These are phyloP conservation scores for Rubroboletus pulcherrimus DNA, from an alignment of 768 basidiomycete genomes.

Conservation along the genomic window DNA sequence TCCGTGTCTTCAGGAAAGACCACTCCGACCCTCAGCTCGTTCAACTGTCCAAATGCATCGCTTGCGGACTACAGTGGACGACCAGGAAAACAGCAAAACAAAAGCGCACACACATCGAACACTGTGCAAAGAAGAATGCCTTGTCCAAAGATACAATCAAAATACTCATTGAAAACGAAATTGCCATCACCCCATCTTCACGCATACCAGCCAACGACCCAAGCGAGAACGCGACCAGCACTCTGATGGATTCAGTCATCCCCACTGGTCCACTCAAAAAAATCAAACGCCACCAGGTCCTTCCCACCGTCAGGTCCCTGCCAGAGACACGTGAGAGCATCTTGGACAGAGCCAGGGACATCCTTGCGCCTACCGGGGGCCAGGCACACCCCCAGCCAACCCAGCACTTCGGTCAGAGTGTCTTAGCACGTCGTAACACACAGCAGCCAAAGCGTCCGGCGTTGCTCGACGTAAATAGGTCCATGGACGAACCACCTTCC, in stretches of 20 bases:
- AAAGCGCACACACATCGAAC: constrained; percentile 64
- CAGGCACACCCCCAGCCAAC: constrained; percentile 16
- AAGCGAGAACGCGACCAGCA: constrained; percentile 16
- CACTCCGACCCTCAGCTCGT: constrained; percentile 37
- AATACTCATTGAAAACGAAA: constrained; percentile 48
- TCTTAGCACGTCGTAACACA: constrained; percentile 18
- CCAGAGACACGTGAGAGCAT: constrained; percentile 44
- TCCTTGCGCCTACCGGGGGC: constrained; percentile 26
- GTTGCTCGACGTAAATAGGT: neutral
- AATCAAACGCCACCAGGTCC: constrained; percentile 34
- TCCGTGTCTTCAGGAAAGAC: constrained; percentile 4
- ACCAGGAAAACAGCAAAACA: constrained; percentile 56
- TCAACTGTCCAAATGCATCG: constrained; percentile 54
- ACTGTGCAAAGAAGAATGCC: constrained; percentile 61
- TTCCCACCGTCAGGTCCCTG: constrained; percentile 45
- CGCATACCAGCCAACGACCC: neutral
- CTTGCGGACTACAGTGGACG: constrained; percentile 68
- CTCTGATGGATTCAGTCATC: constrained; percentile 55
- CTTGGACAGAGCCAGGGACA: constrained; percentile 34
- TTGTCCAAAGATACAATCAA: constrained; percentile 54
- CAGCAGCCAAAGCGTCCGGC: neutral
- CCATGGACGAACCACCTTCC: constrained; percentile 15
- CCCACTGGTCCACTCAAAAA: constrained; percentile 46
- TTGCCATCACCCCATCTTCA: constrained; percentile 21
- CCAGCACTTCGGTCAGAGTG: constrained; percentile 34